These are phyloP conservation scores for Antarctomyces pellizariae DNA, from an alignment of 495 filamentous ascomycete genomes.

Conservation along the genomic window DNA sequence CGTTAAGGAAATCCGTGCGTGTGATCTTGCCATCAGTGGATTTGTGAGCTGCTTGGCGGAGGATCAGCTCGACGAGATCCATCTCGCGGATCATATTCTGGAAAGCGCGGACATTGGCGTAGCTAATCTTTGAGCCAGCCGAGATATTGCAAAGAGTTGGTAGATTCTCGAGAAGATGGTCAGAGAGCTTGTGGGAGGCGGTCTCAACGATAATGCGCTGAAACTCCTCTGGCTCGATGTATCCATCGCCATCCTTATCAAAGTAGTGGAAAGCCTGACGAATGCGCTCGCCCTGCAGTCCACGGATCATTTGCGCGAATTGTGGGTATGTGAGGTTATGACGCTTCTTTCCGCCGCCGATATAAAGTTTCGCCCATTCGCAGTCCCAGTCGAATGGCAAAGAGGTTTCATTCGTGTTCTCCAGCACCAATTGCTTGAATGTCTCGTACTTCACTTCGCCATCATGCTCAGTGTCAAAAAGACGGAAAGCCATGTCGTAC, in stretches of 20 bases:
- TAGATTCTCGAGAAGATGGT: constrained; percentile 84
- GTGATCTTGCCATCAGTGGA: constrained; percentile 83
- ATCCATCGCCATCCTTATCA: constrained; percentile 89
- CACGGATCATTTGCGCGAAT: constrained; percentile 94
- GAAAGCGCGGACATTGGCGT: constrained; percentile 91
- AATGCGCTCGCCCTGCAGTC: constrained; percentile 84
- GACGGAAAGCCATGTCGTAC: constrained; percentile 93
- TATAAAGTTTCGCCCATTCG: constrained; percentile 91
- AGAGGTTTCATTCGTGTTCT: constrained; percentile 54
- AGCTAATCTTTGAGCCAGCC: constrained; percentile 76
- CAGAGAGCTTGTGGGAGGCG: constrained; percentile 87
- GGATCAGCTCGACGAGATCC: constrained; percentile 84
- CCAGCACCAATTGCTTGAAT: constrained; percentile 57
- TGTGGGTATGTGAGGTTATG: constrained; percentile 89
- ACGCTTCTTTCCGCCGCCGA: constrained; percentile 57
- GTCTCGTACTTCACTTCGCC: constrained; percentile 73
- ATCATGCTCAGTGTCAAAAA: constrained; percentile 68
- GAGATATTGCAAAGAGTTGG: constrained; percentile 91
- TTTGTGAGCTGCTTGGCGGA: constrained; percentile 65
- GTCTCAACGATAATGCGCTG: constrained; percentile 88
- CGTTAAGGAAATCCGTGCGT: constrained; percentile 79
- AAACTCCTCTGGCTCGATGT: constrained; percentile 88
- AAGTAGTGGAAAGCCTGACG: constrained; percentile 83
- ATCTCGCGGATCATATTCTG: constrained; percentile 93
- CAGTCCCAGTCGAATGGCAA: constrained; percentile 95